phyloP scores from a whole-genome alignment of 2,329 filamentous ascomycete genomes.

The Epichloe baconii region DNA sequence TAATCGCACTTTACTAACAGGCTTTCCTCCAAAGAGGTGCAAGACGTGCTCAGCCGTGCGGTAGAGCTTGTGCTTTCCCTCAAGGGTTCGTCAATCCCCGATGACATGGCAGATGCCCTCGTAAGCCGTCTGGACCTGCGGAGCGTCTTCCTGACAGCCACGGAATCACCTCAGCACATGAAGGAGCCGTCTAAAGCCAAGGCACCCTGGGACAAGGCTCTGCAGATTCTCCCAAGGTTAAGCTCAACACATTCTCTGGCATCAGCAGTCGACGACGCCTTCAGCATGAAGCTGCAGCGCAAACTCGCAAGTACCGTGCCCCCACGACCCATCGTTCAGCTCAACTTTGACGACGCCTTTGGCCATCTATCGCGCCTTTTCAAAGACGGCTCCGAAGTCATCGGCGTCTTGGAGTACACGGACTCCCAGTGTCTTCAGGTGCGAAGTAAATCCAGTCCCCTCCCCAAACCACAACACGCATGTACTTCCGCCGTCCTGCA shows the following conservation, averaged over 20 bases:
- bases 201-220: constrained; percentile 38
- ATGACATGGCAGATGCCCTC: constrained; percentile 41
- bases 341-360: constrained; percentile 60
- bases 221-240: constrained; percentile 39
- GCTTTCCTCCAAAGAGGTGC: constrained; percentile 44
- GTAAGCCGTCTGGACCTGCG: constrained; percentile 53
- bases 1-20: constrained; percentile 60
- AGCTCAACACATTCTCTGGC: constrained; percentile 48
- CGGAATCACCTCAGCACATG: constrained; percentile 33
- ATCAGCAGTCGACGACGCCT: constrained; percentile 58
- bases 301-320: constrained; percentile 87
- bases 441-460: constrained; percentile 15
- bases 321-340: constrained; percentile 73
- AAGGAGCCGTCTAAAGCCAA: constrained; percentile 33
- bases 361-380: constrained; percentile 57
- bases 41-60: constrained; percentile 40
- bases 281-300: constrained; percentile 84
- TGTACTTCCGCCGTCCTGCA: background rate
- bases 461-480: background rate
- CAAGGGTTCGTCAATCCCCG: constrained; percentile 21
- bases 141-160: constrained; percentile 44
- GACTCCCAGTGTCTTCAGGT: constrained; percentile 60
- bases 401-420: constrained; percentile 52
- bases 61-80: constrained; percentile 34
- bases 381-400: constrained; percentile 56